Conservation (phyloP, 1,284 basidiomycete species). For the Caloboletus firmus region DNA sequence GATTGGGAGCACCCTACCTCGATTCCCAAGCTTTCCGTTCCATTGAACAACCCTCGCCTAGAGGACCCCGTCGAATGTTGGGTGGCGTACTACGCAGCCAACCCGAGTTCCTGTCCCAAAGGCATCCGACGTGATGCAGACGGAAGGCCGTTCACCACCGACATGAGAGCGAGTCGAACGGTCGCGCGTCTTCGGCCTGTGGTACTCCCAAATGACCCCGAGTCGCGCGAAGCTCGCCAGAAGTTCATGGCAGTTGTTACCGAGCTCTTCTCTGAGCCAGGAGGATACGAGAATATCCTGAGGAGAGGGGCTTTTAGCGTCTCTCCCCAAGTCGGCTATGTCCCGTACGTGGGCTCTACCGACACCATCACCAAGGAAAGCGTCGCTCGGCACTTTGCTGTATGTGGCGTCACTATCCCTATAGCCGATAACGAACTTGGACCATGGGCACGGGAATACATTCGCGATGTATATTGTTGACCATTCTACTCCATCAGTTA, state of each 20-base stretch:
- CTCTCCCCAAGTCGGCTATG: slow-evolving; percentile 33
- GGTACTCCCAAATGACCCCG: slow-evolving; percentile 29
- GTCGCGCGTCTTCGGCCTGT: slow-evolving; percentile 45
- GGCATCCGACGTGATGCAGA: slow-evolving; percentile 43
- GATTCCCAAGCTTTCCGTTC: slow-evolving; percentile 23
- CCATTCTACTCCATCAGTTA: slow-evolving; percentile 1
- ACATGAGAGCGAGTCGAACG: slow-evolving; percentile 44
- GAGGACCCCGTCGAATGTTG: slow-evolving; percentile 46
- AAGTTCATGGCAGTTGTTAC: slow-evolving; percentile 41
- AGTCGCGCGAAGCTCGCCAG: slow-evolving; percentile 35
- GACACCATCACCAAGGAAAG: slow-evolving; percentile 30
- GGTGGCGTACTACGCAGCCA: slow-evolving; percentile 43
- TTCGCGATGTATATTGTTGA: slow-evolving; percentile 32
- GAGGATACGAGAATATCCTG: slow-evolving; percentile 37
- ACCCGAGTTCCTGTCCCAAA: slow-evolving; percentile 45
- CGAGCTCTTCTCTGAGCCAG: slow-evolving; percentile 40
- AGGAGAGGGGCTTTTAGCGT: slow-evolving; percentile 37
- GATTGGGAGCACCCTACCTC: slow-evolving; percentile 37
- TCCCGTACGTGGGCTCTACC: slow-evolving; percentile 26
- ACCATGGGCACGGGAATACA: slow-evolving; percentile 43
- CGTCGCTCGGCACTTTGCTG: slow-evolving; percentile 42
- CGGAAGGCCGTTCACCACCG: slow-evolving; percentile 39
- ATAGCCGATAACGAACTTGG: slow-evolving; percentile 40
- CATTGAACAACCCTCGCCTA: slow-evolving; percentile 43
- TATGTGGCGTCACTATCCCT: slow-evolving; percentile 38